A percentile compares a stretch with the other conserved stretches of the same genome.
phyloP scores from a whole-genome alignment of 2,329 filamentous ascomycete species.

The Claviceps monticola region DNA sequence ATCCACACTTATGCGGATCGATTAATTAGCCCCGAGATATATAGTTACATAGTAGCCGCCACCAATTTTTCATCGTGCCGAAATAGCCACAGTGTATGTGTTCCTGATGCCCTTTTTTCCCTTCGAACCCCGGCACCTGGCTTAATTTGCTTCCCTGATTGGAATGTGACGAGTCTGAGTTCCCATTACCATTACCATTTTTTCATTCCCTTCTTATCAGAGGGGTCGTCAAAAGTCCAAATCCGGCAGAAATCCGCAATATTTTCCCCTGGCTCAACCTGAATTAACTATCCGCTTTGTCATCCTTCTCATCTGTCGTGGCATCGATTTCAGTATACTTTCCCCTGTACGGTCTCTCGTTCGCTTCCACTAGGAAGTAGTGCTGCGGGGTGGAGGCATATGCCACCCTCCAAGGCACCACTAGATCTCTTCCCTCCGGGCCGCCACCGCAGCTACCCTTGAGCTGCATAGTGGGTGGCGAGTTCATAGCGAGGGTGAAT shows the following conservation, averaged over 20 bases:
- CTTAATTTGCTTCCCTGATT: too few relatives aligned
- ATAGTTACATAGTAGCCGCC: too few relatives aligned
- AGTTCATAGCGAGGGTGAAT: conserved; percentile 57
- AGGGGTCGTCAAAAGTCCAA: not conserved
- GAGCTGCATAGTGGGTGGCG: conserved; percentile 23
- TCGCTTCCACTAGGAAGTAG: conserved; percentile 29
- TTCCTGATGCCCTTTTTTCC: too few relatives aligned
- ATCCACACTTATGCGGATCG: too few relatives aligned
- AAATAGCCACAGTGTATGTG: too few relatives aligned
- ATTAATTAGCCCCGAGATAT: too few relatives aligned
- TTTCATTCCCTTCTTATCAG: too few relatives aligned
- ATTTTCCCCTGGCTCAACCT: conserved; percentile 13
- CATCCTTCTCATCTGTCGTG: conserved; percentile 8
- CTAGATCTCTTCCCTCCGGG: conserved; percentile 21
- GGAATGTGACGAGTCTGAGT: too few relatives aligned
- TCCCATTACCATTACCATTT: too few relatives aligned
- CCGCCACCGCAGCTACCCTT: conserved; percentile 25
- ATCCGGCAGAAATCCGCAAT: not conserved
- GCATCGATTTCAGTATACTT: conserved; percentile 13
- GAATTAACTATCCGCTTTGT: conserved; percentile 13
- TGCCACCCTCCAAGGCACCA: conserved; percentile 28
- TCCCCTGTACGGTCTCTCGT: conserved; percentile 13
- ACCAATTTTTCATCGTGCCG: too few relatives aligned
- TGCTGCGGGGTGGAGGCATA: conserved; percentile 25
- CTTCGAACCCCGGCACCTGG: too few relatives aligned